These are phyloP conservation scores for Verticillium nubilum DNA, from an alignment of 2,329 filamentous ascomycete genomes.

Conservation along the genomic window DNA sequence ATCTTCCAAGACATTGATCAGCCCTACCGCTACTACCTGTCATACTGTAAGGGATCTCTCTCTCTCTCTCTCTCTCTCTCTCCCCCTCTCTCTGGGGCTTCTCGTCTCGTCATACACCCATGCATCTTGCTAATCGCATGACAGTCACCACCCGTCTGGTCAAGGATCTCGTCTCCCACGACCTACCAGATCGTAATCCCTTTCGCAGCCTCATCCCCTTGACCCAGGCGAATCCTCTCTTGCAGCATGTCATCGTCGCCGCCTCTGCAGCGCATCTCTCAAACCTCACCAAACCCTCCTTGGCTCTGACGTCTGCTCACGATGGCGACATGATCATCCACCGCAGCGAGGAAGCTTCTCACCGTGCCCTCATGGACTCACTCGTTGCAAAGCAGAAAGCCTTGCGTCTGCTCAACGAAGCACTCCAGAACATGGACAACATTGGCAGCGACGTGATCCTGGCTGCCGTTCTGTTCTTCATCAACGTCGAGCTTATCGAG, in stretches of 20 bases:
- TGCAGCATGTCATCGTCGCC: slow-evolving; percentile 42
- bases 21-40: slow-evolving; percentile 34
- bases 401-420: slow-evolving; percentile 32
- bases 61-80: slow-evolving; percentile 7
- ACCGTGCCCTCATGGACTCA: slow-evolving; percentile 33
- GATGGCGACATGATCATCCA: slow-evolving; percentile 2
- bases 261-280: slow-evolving; percentile 43
- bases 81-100: no score
- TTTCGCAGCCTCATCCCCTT: slow-evolving; percentile 39
- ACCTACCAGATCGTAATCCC: slow-evolving; percentile 37
- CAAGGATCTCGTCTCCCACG: slow-evolving; percentile 44
- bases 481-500: slow-evolving; percentile 46
- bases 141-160: slow-evolving; percentile 45
- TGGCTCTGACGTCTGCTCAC: slow-evolving; percentile 14
- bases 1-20: slow-evolving; percentile 48
- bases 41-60: slow-evolving; percentile 30
- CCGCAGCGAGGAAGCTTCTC: slow-evolving; percentile 14
- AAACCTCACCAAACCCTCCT: slow-evolving; percentile 29
- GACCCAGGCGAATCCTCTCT: slow-evolving; percentile 31
- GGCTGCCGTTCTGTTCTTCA: slow-evolving; percentile 41
- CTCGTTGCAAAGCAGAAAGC: slow-evolving; percentile 40
- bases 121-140: slow-evolving; percentile 26
- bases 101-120: background rate
- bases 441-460: slow-evolving; percentile 34
- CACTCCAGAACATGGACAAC: slow-evolving; percentile 30